Percentiles rank a stretch among this genome's conserved stretches.
Evolutionary conservation across 129 eudicot genomes (phyloP).

Genomic region (Lactuca sativa): DNA sequence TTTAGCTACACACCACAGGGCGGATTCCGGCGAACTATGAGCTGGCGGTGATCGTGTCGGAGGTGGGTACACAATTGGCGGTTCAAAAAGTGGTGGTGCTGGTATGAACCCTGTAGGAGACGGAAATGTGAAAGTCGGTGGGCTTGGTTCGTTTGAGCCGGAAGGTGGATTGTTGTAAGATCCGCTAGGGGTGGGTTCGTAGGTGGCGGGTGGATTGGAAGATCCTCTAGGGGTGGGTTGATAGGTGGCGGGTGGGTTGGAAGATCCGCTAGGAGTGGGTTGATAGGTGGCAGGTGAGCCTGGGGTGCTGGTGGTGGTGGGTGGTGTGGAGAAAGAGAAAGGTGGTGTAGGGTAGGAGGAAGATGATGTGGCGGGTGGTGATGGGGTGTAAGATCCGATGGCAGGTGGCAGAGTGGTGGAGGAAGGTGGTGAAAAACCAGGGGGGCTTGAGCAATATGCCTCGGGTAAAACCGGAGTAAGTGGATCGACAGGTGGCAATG

Average conservation of each 20-base stretch:
- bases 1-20: constrained; percentile 83
- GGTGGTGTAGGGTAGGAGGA: constrained; percentile 44
- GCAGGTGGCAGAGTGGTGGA: constrained; percentile 32
- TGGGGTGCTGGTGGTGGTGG: constrained; percentile 21
- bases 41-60: constrained; percentile 65
- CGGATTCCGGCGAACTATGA: constrained; percentile 32
- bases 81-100: constrained; percentile 72
- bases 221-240: constrained; percentile 26
- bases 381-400: constrained; percentile 23
- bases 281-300: constrained; percentile 6
- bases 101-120: constrained; percentile 62
- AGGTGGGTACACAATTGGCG: constrained; percentile 86
- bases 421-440: constrained; percentile 47
- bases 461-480: constrained; percentile 67
- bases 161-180: constrained; percentile 36
- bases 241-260: neutral
- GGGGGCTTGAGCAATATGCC: constrained; percentile 56
- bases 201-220: neutral
- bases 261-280: constrained; percentile 4
- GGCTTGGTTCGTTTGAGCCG: constrained; percentile 34
- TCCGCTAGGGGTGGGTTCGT: constrained; percentile 29
- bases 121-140: constrained; percentile 43
- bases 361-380: constrained; percentile 38
- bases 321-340: constrained; percentile 34
- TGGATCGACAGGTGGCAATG: constrained; percentile 70